Conservation (phyloP, 768 basidiomycete species). For the Termitomyces eurrhizus region DNA sequence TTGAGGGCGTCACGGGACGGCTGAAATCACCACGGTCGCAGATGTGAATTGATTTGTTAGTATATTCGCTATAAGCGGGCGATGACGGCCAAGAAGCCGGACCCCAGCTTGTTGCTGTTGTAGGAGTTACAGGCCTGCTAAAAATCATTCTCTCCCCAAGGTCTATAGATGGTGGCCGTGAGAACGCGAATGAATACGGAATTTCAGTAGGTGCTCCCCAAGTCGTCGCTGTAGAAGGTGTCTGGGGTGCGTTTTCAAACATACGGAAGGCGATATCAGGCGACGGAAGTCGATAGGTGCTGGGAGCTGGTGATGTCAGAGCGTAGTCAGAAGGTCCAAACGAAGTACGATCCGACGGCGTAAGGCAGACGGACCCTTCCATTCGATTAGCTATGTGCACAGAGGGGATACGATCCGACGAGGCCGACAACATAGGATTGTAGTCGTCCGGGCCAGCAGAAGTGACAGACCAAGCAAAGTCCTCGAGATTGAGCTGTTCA, state of each 20-base stretch:
- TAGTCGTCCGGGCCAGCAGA: slow-evolving; percentile 59
- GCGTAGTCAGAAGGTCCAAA: slow-evolving; percentile 53
- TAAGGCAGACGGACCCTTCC: slow-evolving; percentile 54
- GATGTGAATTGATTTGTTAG: slow-evolving; percentile 36
- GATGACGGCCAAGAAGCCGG: slow-evolving; percentile 25
- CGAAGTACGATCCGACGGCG: slow-evolving; percentile 51
- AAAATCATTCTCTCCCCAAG: slow-evolving; percentile 39
- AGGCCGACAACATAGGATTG: slow-evolving; percentile 34
- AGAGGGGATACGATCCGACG: slow-evolving; percentile 41
- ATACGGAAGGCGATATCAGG: slow-evolving; percentile 58
- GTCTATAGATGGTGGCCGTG: slow-evolving; percentile 40
- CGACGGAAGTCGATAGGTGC: slow-evolving; percentile 40
- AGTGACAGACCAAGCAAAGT: slow-evolving; percentile 68
- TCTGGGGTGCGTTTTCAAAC: slow-evolving; percentile 48
- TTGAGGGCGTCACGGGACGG: slow-evolving; percentile 37
- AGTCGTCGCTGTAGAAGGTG: slow-evolving; percentile 44
- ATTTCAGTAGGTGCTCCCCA: slow-evolving; percentile 41
- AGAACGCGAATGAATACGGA: slow-evolving; percentile 26
- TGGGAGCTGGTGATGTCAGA: slow-evolving; percentile 30
- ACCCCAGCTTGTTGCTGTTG: slow-evolving; percentile 37
- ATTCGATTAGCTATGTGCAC: slow-evolving; percentile 52
- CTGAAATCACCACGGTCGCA: slow-evolving; percentile 32
- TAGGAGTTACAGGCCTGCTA: slow-evolving; percentile 40
- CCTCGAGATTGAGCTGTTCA: slow-evolving; percentile 53
- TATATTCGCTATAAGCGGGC: slow-evolving; percentile 13